phyloP scores from a whole-genome alignment of 1,284 basidiomycete genomes.

The Heterobasidion irregulare region DNA sequence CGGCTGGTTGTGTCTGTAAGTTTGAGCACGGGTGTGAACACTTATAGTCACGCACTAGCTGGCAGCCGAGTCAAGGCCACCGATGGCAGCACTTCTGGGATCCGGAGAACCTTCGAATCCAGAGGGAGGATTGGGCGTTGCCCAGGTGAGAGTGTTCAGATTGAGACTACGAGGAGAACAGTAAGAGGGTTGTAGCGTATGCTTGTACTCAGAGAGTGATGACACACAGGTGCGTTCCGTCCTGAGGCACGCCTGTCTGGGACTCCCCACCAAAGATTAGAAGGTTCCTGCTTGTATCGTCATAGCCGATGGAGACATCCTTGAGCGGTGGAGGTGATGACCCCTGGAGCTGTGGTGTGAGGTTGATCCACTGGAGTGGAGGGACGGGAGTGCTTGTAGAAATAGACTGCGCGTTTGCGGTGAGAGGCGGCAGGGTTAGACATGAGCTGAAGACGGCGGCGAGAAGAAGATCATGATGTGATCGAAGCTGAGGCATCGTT shows the following conservation, averaged over 20 bases:
- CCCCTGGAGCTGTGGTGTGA: conserved; percentile 46
- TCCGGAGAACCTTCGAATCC: conserved; percentile 41
- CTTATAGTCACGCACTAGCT: conserved; percentile 55
- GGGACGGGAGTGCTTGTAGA: conserved; percentile 29
- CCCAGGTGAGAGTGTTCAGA: conserved; percentile 52
- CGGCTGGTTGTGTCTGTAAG: conserved; percentile 35
- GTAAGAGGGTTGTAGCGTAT: neutral
- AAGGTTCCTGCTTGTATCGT: conserved; percentile 38
- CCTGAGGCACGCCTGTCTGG: conserved; percentile 49
- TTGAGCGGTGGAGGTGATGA: conserved; percentile 54
- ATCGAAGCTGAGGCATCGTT: neutral
- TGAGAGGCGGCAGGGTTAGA: conserved; percentile 14
- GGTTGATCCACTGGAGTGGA: conserved; percentile 58
- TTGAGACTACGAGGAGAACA: conserved; percentile 36
- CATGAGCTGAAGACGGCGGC: conserved; percentile 15
- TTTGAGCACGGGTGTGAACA: conserved; percentile 6
- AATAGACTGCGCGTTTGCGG: conserved; percentile 14
- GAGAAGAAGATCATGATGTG: conserved; percentile 9
- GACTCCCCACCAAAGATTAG: conserved; percentile 74
- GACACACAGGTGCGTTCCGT: conserved; percentile 59
- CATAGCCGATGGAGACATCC: conserved; percentile 59
- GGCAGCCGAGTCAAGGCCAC: conserved; percentile 62
- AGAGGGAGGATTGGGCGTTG: conserved; percentile 39
- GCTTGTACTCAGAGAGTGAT: neutral
- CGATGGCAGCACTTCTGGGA: conserved; percentile 53